Evolutionary conservation across 108 stramenopile species (phyloP), one percentile per base, ranked within the genome.

Genomic region (Nitzschia sp.): DNA sequence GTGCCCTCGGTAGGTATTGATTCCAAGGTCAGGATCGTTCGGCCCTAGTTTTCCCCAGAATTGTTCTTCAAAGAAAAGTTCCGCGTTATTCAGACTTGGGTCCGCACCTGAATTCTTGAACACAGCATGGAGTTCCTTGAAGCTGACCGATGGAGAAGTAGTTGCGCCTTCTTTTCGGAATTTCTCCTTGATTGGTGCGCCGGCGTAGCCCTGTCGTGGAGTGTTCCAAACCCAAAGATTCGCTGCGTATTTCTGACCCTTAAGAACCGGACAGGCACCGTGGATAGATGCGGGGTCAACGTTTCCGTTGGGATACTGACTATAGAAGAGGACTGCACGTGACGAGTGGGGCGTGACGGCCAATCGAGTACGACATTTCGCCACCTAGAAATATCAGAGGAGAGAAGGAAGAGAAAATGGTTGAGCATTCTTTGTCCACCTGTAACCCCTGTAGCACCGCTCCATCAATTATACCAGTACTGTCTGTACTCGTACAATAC

Each of bases 261-360:
- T 47, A 22, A 82, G 53, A 16, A 78, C 87, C 64, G 58, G 97
- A 86, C 98, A 98, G 28, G 90, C 98, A 6, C 94, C 97, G 75
- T 98, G 97, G 47, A 86, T 29, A 3, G 83, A 81, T 3, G 36
- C 56, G 22, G 67, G 27, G 73, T 96, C 96, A 0, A 64, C 69
- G 15, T 73, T 60, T 25, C 94, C 95, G 73, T 94, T 91, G 19
- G 95, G 89, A 30, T 80, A 53, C 58, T 94, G 94, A 41, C 79
- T 80, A 77, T 97, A 95, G 70, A 95, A 97, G 38, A 97, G 69
- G 15, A 97, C 90, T 19, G 94, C 91, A 4, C 87, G 72, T 27
- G 84, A 82, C 3, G 78, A 78, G 50, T 86, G 72, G 1, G 94
- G 94, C n/a, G 82, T 78, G 32, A 89, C 77, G 9, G 88, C 68